Evolutionary conservation across 164 flowering plant genomes (phyloP), one percentile per base, ranked within the genome.

Genomic region (Stephania yunnanensis): DNA sequence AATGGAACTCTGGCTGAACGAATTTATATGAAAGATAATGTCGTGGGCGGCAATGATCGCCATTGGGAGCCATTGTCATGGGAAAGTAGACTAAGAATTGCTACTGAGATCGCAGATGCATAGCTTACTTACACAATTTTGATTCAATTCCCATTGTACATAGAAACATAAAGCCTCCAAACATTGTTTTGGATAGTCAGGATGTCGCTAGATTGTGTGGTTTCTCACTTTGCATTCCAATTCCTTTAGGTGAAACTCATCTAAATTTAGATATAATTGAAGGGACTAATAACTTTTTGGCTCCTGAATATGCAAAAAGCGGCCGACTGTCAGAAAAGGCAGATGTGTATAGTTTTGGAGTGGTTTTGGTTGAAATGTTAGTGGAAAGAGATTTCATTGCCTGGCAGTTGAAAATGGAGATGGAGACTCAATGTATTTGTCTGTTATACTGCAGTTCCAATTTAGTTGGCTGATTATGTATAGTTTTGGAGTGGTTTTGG

Each of bases 151-250:
- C 63, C 55, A 53, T 77, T 44, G 30, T 77, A 6, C 75, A 77
- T 22, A 77, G 61, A 46, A 46, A 73, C 29, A 68, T 77, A 9
- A 53, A 17, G 50, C 46, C 50, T 17, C 8, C 4, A 1, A 70
- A 74, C 29, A 79, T 83, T 8, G 61, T 78, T 12, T 73, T 83
- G 61, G 82, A 79, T 44, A 48, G 73, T 3, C 19, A 72, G 66
- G 53, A 12, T 46, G 78, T 69, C 44, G 71, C 81, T 1, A 83
- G 79, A 72, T 64, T 82, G n/a, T 46, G 20, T 1, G 52, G 25
- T 55, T 78, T 73, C 44, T 46, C 25, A 7, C 29, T 48, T 6
- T 36, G 71, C 48, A 31, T 69, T 17, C 17, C 7, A 30, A 30
- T 69, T 69, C 71, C 50, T 36, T 11, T 10, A 1, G 71, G 71